Evolutionary conservation across 495 filamentous ascomycete species (phyloP).

Genomic region (Cryomyces minteri): DNA sequence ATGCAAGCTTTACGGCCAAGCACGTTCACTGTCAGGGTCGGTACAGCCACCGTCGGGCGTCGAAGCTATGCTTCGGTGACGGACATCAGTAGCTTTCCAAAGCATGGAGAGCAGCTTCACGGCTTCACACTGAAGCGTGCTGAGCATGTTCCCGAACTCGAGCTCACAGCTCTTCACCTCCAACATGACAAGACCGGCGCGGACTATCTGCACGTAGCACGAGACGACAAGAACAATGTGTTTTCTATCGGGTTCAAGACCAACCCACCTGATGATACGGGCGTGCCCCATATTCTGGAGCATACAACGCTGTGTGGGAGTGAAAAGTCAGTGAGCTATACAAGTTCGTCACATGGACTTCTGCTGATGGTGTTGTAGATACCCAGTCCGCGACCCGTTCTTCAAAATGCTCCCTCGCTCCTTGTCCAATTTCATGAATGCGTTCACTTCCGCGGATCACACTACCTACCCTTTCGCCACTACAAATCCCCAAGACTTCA

Average conservation of each 20-base stretch:
- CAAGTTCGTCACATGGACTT: background rate
- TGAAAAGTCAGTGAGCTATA: slow-evolving; percentile 45
- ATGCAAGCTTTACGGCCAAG: background rate
- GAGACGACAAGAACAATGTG: slow-evolving; percentile 96
- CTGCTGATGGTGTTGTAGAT: slow-evolving; percentile 32
- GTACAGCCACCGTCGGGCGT: no score
- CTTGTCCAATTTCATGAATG: slow-evolving; percentile 98
- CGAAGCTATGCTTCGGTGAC: slow-evolving; percentile 42
- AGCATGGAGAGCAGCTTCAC: slow-evolving; percentile 66
- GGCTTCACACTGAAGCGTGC: slow-evolving; percentile 79
- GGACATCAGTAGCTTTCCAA: slow-evolving; percentile 50
- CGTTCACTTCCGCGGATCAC: slow-evolving; percentile 87
- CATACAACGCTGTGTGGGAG: slow-evolving; percentile 96
- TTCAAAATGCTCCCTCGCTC: slow-evolving; percentile 99
- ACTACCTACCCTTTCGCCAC: slow-evolving; percentile 98
- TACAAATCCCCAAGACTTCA: slow-evolving; percentile 89
- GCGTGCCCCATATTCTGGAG: slow-evolving; percentile 92
- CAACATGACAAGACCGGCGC: slow-evolving; percentile 87
- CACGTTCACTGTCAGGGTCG: no score
- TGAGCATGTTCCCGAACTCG: slow-evolving; percentile 85
- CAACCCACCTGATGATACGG: slow-evolving; percentile 89
- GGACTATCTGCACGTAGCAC: slow-evolving; percentile 84
- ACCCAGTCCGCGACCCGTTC: slow-evolving; percentile 92
- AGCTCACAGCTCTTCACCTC: slow-evolving; percentile 76
- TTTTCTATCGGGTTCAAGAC: slow-evolving; percentile 99